phyloP scores from a whole-genome alignment of 768 basidiomycete species.

The Xerocomellus amylosporus region DNA sequence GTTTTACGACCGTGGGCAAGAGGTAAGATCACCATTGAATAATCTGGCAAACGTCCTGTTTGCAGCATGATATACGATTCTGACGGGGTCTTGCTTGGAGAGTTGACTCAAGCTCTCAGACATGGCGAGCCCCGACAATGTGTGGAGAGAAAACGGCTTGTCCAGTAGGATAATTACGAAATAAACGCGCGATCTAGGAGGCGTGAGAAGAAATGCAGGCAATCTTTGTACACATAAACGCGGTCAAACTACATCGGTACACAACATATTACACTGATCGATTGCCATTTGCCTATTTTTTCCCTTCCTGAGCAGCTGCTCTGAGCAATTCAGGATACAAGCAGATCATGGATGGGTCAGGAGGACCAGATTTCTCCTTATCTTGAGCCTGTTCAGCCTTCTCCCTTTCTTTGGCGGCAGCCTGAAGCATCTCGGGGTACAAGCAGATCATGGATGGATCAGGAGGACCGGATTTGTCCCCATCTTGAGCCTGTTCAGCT shows the following conservation, averaged over 20 bases:
- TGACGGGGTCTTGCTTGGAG: conserved; percentile 5
- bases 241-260: no score
- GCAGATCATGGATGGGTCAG: background rate
- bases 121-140: conserved; percentile 1
- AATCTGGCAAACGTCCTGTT: conserved; percentile 40
- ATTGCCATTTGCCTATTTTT: background rate
- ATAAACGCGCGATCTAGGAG: background rate
- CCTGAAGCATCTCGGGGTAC: background rate
- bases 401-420: background rate
- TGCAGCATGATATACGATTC: conserved; percentile 39
- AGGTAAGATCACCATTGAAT: conserved; percentile 36
- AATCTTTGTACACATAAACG: no score
- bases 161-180: background rate
- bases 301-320: background rate
- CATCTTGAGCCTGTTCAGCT: background rate
- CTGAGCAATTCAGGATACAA: background rate
- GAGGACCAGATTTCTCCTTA: background rate
- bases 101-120: conserved; percentile 2
- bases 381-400: background rate
- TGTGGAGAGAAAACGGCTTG: background rate
- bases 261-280: no score
- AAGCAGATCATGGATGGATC: background rate
- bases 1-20: background rate
- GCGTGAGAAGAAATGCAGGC: background rate
- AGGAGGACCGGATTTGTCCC: background rate